phyloP scores from a whole-genome alignment of 257 asterid genomes.

The Gentiana macrophylla region DNA sequence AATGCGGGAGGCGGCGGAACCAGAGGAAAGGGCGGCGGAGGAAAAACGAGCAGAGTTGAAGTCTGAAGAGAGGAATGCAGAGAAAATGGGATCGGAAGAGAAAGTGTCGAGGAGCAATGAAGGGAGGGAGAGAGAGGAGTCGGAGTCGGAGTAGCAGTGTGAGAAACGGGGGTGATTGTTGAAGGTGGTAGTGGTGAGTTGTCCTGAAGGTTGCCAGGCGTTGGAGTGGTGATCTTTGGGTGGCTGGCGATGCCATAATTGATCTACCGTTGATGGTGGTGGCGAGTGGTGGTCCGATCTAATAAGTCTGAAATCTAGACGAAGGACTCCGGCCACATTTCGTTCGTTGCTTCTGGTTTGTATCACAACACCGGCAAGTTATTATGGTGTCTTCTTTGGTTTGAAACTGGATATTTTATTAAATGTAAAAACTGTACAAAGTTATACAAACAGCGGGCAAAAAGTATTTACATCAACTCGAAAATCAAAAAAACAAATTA shows the following conservation, averaged over 20 bases:
- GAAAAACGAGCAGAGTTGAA: conserved; percentile 87
- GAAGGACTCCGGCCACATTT: too few species aligned
- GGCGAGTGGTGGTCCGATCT: too few species aligned
- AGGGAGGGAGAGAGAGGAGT: conserved; percentile 15
- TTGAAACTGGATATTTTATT: too few species aligned
- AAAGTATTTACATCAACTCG: too few species aligned
- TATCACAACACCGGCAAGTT: too few species aligned
- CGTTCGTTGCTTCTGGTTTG: too few species aligned
- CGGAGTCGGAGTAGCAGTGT: conserved; percentile 17
- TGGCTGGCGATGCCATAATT: conserved; percentile 14
- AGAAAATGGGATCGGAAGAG: conserved; percentile 77
- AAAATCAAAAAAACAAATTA: too few species aligned
- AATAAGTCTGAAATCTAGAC: too few species aligned
- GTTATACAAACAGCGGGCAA: too few species aligned
- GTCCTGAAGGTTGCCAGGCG: conserved; percentile 60
- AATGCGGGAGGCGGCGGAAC: conserved; percentile 89
- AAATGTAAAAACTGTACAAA: too few species aligned
- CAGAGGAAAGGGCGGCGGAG: conserved; percentile 92
- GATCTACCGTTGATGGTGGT: not conserved
- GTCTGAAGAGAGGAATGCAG: conserved; percentile 73
- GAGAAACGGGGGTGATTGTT: conserved; percentile 15
- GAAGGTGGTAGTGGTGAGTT: conserved; percentile 7
- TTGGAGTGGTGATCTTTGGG: conserved; percentile 67
- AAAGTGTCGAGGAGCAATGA: conserved; percentile 43
- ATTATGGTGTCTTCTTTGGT: too few species aligned